phyloP scores from a whole-genome alignment of 1,284 basidiomycete genomes.

The Melampsora larici-populina region DNA sequence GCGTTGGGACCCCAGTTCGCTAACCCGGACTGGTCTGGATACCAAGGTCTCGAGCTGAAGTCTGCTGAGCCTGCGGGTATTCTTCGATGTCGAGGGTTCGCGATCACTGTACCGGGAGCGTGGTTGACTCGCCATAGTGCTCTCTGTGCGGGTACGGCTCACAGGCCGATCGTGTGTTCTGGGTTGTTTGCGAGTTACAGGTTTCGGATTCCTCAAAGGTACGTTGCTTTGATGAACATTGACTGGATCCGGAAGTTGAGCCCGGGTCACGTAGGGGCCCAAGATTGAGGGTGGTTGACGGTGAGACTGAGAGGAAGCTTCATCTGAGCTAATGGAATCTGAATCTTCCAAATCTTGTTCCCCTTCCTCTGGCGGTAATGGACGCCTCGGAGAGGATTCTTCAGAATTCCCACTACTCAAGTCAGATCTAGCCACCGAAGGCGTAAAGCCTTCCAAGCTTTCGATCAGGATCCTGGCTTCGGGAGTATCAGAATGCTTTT shows the following conservation, averaged over 20 bases:
- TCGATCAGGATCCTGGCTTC: constrained; percentile 24
- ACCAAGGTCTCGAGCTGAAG: not conserved
- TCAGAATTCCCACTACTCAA: constrained; percentile 12
- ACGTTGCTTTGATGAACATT: not conserved
- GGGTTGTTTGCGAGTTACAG: not conserved
- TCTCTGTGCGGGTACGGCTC: not conserved
- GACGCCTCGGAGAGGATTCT: constrained; percentile 11
- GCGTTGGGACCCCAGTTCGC: too few species aligned
- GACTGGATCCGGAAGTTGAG: constrained; percentile 28
- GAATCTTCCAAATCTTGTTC: not conserved
- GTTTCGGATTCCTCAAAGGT: not conserved
- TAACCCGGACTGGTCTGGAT: too few species aligned
- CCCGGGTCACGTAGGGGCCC: constrained; percentile 22
- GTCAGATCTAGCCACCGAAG: not conserved
- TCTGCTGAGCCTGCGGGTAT: not conserved
- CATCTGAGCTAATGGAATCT: not conserved
- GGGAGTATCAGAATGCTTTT: constrained; percentile 32
- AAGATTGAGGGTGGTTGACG: not conserved
- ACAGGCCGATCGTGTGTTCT: too few species aligned
- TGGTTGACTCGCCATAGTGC: not conserved
- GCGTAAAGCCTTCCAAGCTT: constrained; percentile 11
- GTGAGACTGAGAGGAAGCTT: not conserved
- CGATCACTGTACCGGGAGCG: not conserved
- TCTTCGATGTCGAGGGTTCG: not conserved
- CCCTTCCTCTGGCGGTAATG: not conserved